These are phyloP conservation scores for Tricholoma furcatifolium DNA, from an alignment of 768 basidiomycete genomes.

Conservation along the genomic window DNA sequence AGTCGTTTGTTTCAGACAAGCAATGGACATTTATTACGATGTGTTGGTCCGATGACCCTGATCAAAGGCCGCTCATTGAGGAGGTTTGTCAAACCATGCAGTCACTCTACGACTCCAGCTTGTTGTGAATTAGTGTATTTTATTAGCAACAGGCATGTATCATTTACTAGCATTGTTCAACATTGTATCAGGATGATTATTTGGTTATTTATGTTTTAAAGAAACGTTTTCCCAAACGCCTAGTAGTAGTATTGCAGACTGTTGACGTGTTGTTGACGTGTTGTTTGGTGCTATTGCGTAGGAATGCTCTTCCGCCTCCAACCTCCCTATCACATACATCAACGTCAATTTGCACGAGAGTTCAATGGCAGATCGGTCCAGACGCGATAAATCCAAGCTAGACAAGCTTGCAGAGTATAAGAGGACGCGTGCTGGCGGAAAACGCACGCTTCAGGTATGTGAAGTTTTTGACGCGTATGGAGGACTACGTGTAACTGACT, in stretches of 20 bases:
- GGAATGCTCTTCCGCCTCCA: not conserved
- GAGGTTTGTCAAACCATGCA: too few species aligned
- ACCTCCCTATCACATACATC: not conserved
- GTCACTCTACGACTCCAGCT: too few species aligned
- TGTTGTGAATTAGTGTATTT: too few species aligned
- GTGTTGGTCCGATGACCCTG: conserved; percentile 36
- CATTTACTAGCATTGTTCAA: too few species aligned
- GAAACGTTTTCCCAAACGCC: too few species aligned
- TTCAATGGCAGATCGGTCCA: conserved; percentile 39
- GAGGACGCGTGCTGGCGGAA: conserved; percentile 17
- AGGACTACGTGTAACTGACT: not conserved
- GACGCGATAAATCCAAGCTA: conserved; percentile 30
- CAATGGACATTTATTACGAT: conserved; percentile 42
- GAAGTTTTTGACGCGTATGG: conserved; percentile 5
- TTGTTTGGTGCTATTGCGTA: not conserved
- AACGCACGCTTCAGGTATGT: conserved; percentile 14
- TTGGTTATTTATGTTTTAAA: too few species aligned
- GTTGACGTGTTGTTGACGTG: conserved; percentile 5
- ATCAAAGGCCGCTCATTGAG: conserved; percentile 1
- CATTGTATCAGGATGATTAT: too few species aligned
- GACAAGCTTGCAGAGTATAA: conserved; percentile 19
- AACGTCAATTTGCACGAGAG: too few species aligned
- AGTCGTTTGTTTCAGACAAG: conserved; percentile 34
- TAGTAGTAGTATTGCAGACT: too few species aligned
- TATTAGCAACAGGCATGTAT: too few species aligned